Base-by-base conservation (phyloP, 345 rosid genomes). In the Reutealis trisperma region DNA sequence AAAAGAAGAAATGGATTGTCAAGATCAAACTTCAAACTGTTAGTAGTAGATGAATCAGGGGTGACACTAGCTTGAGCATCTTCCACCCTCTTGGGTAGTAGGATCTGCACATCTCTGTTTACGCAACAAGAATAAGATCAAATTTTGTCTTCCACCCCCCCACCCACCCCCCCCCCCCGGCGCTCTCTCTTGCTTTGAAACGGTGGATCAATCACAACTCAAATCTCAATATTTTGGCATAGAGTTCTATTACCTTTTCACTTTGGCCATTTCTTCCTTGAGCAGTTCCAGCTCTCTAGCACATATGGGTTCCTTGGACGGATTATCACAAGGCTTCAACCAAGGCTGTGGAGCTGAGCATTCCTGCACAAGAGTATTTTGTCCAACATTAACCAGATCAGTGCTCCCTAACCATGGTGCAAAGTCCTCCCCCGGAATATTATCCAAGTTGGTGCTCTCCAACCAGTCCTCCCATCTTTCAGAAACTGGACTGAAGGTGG, bases 391-490 rank as follows among this genome's bases (percentile, higher is more conserved):
- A 51, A 79, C 83, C 25, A 80, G 80, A 75, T 89, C 91, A 24
- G 78, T 65, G 73, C 66, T 83, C 72, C 79, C 92, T 60, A 90
- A 67, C 93, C 91, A 86, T 71, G 89, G 89, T 60, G 78, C 88
- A 42, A 93, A 79, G 73, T 82, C 94, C 61, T 85, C 92, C 67
- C 84, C 92, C 24, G 78, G 85, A 80, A 90, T 70, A 86, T 82
- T 89, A 63, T 91, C 91, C 84, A 94, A 76, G 83, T 83, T 88
- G 78, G 88, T 73, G 83, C 77, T 87, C 77, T 86, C 90, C 81
- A 93, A 81, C 89, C 93, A 90, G 81, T 91, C 91, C 83, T 89
- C 94, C 99, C 97, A 94, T 77, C 82, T 89, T 42, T 89, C 97
- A 52, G 91, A 84, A 74, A 84, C 76, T 64, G 87, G 91, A 78